Conservation (phyloP, 1,284 basidiomycete genomes). For the Ceratobasidium sp. region DNA sequence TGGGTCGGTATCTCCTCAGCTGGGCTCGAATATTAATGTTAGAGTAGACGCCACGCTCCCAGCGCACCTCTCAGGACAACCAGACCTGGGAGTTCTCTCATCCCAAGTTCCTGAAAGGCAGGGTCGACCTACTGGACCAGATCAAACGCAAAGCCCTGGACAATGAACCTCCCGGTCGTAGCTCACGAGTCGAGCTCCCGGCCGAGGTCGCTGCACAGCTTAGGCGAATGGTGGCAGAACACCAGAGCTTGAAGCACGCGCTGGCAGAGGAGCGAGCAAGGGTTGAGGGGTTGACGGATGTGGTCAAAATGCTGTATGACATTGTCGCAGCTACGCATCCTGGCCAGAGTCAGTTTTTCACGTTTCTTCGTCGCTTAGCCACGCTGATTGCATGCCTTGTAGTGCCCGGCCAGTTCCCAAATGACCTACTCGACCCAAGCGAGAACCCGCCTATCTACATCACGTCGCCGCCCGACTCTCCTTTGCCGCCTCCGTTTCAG, state of each 20-base stretch:
- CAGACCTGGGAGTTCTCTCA: conserved; percentile 91
- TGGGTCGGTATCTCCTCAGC: conserved; percentile 50
- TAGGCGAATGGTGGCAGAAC: conserved; percentile 70
- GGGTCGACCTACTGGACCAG: conserved; percentile 82
- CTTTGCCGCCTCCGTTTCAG: conserved; percentile 48
- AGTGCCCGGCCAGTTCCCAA: conserved; percentile 68
- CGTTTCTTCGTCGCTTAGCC: conserved; percentile 27
- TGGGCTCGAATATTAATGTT: background rate
- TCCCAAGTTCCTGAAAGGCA: conserved; percentile 80
- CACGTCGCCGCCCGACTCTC: conserved; percentile 58
- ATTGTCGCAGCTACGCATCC: conserved; percentile 61
- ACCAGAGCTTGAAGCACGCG: conserved; percentile 61
- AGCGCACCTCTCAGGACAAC: conserved; percentile 75
- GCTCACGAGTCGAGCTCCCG: conserved; percentile 68
- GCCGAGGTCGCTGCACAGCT: conserved; percentile 77
- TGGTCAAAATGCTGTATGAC: conserved; percentile 63
- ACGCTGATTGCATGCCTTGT: conserved; percentile 34
- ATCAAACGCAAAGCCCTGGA: conserved; percentile 86
- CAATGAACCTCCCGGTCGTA: conserved; percentile 40
- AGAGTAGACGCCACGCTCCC: conserved; percentile 76
- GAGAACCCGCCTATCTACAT: conserved; percentile 68
- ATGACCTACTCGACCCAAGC: conserved; percentile 63
- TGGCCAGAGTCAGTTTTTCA: conserved; percentile 57
- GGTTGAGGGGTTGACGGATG: conserved; percentile 54
- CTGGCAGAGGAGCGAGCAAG: conserved; percentile 61